Conservation (phyloP, 306 rosid species). For the Begonia masoniana region DNA sequence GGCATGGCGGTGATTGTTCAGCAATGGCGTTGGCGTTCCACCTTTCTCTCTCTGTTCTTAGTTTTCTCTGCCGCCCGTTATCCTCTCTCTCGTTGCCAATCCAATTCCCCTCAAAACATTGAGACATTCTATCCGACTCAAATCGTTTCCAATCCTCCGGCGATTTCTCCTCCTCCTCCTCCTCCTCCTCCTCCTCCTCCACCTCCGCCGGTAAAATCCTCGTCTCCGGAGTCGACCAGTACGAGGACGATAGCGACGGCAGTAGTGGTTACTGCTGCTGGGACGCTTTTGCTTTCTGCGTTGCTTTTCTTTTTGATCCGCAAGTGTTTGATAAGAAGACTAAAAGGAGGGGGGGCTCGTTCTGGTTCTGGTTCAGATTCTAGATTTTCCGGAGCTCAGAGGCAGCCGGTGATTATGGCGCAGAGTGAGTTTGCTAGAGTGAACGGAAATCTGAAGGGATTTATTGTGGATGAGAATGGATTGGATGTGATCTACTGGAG, state of each 20-base stretch:
- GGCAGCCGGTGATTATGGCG: constrained; percentile 16
- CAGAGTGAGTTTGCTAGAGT: constrained; percentile 26
- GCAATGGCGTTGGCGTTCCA: constrained; percentile 18
- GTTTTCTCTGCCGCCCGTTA: constrained; percentile 9
- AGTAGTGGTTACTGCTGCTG: constrained; percentile 26
- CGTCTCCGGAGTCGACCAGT: constrained; percentile 8
- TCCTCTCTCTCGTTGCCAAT: constrained; percentile 22
- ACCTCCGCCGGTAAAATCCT: not conserved
- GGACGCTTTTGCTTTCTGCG: constrained; percentile 28
- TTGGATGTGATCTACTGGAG: constrained; percentile 62
- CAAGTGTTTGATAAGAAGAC: constrained; percentile 18
- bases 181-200: not conserved
- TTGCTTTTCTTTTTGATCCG: constrained; percentile 19
- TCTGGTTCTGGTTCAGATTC: not conserved
- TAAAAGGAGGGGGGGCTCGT: constrained; percentile 7
- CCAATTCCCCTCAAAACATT: constrained; percentile 38
- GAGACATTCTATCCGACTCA: constrained; percentile 46
- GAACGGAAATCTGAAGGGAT: constrained; percentile 35
- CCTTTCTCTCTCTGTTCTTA: constrained; percentile 12
- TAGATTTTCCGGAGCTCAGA: not conserved
- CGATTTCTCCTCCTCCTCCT: constrained; percentile 5
- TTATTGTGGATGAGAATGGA: constrained; percentile 60
- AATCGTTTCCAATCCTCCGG: constrained; percentile 16
- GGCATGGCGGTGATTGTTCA: constrained; percentile 27
- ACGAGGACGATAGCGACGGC: constrained; percentile 26